Base-by-base conservation (phyloP, 2,329 filamentous ascomycete genomes). In the Ascomycota sp. region DNA sequence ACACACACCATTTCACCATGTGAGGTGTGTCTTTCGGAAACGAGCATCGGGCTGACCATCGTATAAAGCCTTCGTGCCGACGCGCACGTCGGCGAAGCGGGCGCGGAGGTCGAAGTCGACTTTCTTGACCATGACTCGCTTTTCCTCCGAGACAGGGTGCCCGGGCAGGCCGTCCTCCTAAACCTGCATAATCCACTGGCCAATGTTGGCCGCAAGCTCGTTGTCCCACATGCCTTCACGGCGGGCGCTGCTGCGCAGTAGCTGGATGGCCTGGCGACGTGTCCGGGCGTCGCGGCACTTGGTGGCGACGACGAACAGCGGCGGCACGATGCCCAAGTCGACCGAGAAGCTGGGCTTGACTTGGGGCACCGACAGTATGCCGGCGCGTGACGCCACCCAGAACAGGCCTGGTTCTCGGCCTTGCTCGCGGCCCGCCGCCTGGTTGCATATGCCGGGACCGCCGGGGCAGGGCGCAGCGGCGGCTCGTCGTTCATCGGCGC, bases 201-300 rank as follows among this genome's bases (percentile, higher is more conserved):
- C 60, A 37, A 71, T 69, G 7, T 57, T 57, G 1, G 65, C 65
- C 8, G 59, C 55, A 35, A 71, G 54, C 37, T 67, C 61, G 39
- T 65, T 72, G 40, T 79, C 72, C 73, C 73, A 78, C 59, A 77
- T 71, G 15, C 68, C 72, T 47, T 78, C 74, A 29, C 71, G 56
- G 27, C 71, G 58, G 7, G 69, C 63, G 40, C 64, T 70, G 38
- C 59, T 66, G 30, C 59, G 56, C 32, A 78, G 49, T 23, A 78
- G 46, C 43, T 66, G 57, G 25, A 77, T 69, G 7, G 73, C 72
- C 36, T 66, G 63, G 12, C 68, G 56, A 13, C 73, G 62, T 22
- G 65, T 56, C 2, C 51, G 38, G 0, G 62, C 59, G 35, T 75
- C 63, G 8, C 70, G 61, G 40, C 71, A 77, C 42, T 74, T 75